These are phyloP conservation scores for Colletotrichum somersetense DNA, from an alignment of 2,329 filamentous ascomycete genomes.

Conservation along the genomic window DNA sequence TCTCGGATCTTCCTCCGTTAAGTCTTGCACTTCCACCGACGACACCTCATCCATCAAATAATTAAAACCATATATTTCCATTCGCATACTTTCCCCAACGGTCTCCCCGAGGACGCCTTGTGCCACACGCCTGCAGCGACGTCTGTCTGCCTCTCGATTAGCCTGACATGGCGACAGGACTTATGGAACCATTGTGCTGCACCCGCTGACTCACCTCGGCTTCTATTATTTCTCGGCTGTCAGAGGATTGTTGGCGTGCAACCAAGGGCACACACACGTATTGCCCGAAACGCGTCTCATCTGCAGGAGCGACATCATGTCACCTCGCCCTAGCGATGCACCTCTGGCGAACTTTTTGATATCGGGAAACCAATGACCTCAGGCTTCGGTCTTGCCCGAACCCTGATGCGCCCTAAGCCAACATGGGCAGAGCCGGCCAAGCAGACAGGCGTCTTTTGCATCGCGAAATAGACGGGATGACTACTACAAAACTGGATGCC, in stretches of 20 bases:
- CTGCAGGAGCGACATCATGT: constrained; percentile 9
- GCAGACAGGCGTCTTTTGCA: constrained; percentile 12
- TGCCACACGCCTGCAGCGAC: neutral
- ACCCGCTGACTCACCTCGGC: constrained; percentile 34
- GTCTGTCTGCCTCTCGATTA: constrained; percentile 26
- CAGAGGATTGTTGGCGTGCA: constrained; percentile 21
- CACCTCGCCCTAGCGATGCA: neutral
- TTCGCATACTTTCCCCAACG: neutral
- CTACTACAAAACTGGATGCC: constrained; percentile 25
- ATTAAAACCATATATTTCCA: neutral
- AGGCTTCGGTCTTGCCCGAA: constrained; percentile 35
- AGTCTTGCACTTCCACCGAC: neutral
- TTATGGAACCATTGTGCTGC: constrained; percentile 13
- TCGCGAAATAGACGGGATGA: constrained; percentile 23
- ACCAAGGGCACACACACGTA: constrained; percentile 8
- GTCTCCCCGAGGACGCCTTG: neutral
- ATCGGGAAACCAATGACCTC: constrained; percentile 17
- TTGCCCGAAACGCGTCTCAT: constrained; percentile 22
- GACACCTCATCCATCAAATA: neutral
- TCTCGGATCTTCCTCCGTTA: constrained; percentile 5
- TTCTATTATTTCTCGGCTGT: neutral
- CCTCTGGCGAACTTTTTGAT: constrained; percentile 6
- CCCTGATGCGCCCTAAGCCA: constrained; percentile 1
- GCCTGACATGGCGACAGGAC: constrained; percentile 27
- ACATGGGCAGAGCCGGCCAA: constrained; percentile 10